These are phyloP conservation scores for Bacidia gigantensis DNA, from an alignment of 495 filamentous ascomycete genomes.

Conservation along the genomic window DNA sequence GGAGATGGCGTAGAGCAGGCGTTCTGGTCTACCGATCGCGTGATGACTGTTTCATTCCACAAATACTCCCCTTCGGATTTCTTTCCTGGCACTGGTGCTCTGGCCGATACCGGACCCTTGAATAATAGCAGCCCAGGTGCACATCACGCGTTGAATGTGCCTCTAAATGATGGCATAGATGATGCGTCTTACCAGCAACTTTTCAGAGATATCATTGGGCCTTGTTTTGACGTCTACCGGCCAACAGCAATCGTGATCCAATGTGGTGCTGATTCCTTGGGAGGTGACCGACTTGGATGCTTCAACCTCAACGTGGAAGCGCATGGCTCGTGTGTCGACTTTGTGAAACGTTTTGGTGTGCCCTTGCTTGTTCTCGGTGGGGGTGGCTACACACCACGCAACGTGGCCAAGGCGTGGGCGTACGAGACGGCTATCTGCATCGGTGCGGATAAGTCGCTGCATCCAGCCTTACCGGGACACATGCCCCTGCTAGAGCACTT, in stretches of 20 bases:
- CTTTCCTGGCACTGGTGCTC: conserved; percentile 54
- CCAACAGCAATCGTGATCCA: conserved; percentile 87
- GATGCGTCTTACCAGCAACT: conserved; percentile 80
- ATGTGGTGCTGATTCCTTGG: conserved; percentile 91
- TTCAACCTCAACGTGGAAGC: conserved; percentile 95
- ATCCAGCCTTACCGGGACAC: conserved; percentile 55
- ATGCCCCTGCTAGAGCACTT: conserved; percentile 72
- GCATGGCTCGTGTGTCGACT: conserved; percentile 82
- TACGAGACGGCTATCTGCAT: conserved; percentile 89
- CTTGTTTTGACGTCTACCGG: conserved; percentile 59
- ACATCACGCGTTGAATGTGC: conserved; percentile 53
- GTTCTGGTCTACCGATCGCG: conserved; percentile 90
- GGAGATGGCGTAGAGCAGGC: conserved; percentile 95
- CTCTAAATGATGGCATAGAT: conserved; percentile 68
- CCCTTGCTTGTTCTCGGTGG: conserved; percentile 86
- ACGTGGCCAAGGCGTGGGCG: conserved; percentile 91
- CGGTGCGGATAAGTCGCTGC: conserved; percentile 51
- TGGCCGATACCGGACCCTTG: conserved; percentile 43
- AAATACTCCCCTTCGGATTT: conserved; percentile 80
- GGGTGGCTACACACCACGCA: conserved; percentile 93
- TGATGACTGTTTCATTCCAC: conserved; percentile 93
- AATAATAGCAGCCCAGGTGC: conserved; percentile 48
- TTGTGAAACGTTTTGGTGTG: conserved; percentile 60
- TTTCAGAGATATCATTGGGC: conserved; percentile 67
- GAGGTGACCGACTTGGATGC: conserved; percentile 80